phyloP scores from a whole-genome alignment of 306 rosid species.

The Acacia acuminata region DNA sequence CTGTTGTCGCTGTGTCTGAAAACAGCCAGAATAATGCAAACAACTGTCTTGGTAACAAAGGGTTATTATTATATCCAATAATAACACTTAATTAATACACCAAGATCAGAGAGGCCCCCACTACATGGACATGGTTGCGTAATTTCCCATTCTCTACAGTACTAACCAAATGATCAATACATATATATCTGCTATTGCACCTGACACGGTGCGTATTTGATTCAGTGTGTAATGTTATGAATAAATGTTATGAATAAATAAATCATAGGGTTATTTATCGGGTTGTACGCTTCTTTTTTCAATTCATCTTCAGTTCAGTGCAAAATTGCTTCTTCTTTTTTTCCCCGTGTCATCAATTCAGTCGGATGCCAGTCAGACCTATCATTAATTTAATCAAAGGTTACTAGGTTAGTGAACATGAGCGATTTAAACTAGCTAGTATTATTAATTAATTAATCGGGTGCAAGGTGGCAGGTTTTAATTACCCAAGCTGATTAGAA shows the following conservation, averaged over 20 bases:
- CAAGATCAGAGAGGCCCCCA: constrained; percentile 31
- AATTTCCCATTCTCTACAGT: constrained; percentile 36
- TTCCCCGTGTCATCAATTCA: constrained; percentile 23
- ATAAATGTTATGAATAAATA: not conserved
- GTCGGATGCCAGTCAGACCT: constrained; percentile 59
- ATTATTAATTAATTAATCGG: constrained; percentile 5
- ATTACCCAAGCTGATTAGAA: not conserved
- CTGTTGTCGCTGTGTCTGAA: constrained; percentile 29
- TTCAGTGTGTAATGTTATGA: not conserved
- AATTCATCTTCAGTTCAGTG: constrained; percentile 36
- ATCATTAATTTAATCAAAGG: constrained; percentile 38
- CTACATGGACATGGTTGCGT: constrained; percentile 15
- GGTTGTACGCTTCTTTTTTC: constrained; percentile 34
- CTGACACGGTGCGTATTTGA: constrained; percentile 18
- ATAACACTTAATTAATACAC: constrained; percentile 17
- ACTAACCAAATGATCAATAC: constrained; percentile 31
- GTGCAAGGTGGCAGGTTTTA: not conserved
- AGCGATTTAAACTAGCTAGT: not conserved
- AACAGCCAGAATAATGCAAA: constrained; percentile 38
- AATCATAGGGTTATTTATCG: not conserved
- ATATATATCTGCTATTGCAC: constrained; percentile 18
- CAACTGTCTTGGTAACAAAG: constrained; percentile 20
- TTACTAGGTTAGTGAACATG: constrained; percentile 41
- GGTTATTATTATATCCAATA: constrained; percentile 17
- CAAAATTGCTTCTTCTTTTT: constrained; percentile 17